Evolutionary conservation across 2,329 filamentous ascomycete genomes (phyloP).

Genomic region (Penicillium sp.): DNA sequence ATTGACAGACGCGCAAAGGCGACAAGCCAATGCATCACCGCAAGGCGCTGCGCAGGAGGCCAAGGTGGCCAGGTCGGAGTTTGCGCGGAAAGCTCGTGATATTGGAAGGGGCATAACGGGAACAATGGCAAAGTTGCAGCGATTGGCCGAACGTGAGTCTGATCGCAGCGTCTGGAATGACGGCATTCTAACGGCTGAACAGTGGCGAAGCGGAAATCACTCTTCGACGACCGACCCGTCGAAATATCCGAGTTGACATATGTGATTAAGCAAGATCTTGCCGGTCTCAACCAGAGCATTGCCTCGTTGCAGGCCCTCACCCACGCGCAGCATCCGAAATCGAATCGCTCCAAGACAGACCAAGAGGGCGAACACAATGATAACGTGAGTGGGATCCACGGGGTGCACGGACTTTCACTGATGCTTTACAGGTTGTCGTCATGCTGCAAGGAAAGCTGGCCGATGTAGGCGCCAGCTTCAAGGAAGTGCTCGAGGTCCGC

Average conservation of each 20-base stretch:
- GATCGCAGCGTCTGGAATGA: not conserved
- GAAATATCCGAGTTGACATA: slow-evolving; percentile 97
- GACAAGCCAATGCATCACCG: slow-evolving; percentile 60
- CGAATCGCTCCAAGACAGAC: slow-evolving; percentile 51
- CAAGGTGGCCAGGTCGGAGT: slow-evolving; percentile 72
- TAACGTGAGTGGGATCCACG: slow-evolving; percentile 60
- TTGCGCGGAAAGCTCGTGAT: slow-evolving; percentile 85
- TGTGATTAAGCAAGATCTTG: slow-evolving; percentile 96
- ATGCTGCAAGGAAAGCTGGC: slow-evolving; percentile 88
- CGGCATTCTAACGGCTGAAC: slow-evolving; percentile 6
- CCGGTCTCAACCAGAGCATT: slow-evolving; percentile 83
- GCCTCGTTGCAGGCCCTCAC: slow-evolving; percentile 77
- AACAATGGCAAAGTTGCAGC: slow-evolving; percentile 94
- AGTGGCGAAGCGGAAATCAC: slow-evolving; percentile 94
- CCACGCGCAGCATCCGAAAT: slow-evolving; percentile 71
- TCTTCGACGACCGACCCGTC: slow-evolving; percentile 94
- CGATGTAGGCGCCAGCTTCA: slow-evolving; percentile 93
- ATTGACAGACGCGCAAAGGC: slow-evolving; percentile 68
- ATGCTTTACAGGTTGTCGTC: slow-evolving; percentile 64
- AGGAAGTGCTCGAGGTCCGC: slow-evolving; percentile 91
- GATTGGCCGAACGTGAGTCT: slow-evolving; percentile 75
- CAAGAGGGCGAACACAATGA: slow-evolving; percentile 98
- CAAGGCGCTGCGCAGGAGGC: slow-evolving; percentile 52
- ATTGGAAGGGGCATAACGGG: slow-evolving; percentile 88
- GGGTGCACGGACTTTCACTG: slow-evolving; percentile 18